Percentiles rank a stretch among this genome's conserved stretches.
Conservation (phyloP, 2,329 filamentous ascomycete genomes). For the Incumbomyces lentus region DNA sequence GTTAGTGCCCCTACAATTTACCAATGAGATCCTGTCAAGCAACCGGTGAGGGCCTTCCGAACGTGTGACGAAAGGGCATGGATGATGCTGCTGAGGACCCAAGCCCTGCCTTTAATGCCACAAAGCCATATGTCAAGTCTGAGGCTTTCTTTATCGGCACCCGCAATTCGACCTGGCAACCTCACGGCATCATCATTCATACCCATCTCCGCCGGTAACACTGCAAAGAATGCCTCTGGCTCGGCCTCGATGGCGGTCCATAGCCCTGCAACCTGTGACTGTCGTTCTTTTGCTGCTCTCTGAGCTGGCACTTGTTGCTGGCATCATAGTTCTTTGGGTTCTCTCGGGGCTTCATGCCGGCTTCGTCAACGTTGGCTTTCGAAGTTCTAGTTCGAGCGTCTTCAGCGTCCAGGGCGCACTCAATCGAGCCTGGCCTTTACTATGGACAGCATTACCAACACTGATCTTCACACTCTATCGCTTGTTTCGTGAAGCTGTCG, state of each 20-base stretch:
- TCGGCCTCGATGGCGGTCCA: slow-evolving; percentile 2
- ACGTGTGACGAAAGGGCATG: neutral
- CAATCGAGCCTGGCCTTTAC: neutral
- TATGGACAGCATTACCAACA: slow-evolving; percentile 4
- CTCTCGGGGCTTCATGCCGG: neutral
- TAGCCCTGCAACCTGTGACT: slow-evolving; percentile 1
- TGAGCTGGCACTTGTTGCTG: slow-evolving; percentile 1
- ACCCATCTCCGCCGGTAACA: neutral
- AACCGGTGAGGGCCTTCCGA: neutral
- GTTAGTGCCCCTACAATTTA: neutral
- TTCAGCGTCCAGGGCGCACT: slow-evolving; percentile 2
- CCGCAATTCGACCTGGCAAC: neutral
- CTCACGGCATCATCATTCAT: slow-evolving; percentile 1
- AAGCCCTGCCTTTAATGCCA: too few relatives aligned
- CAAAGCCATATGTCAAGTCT: neutral
- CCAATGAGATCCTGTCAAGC: neutral
- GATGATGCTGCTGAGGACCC: neutral
- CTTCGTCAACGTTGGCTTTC: slow-evolving; percentile 4
- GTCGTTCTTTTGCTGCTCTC: slow-evolving; percentile 3
- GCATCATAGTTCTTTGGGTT: slow-evolving; percentile 4
- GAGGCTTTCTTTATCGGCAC: neutral
- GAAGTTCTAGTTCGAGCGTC: neutral
- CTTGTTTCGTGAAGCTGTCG: too few relatives aligned
- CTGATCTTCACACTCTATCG: slow-evolving; percentile 2
- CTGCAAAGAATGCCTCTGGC: neutral